These are phyloP conservation scores for Dothideomycetidae sp. DNA, from an alignment of 2,329 filamentous ascomycete species.

Conservation along the genomic window DNA sequence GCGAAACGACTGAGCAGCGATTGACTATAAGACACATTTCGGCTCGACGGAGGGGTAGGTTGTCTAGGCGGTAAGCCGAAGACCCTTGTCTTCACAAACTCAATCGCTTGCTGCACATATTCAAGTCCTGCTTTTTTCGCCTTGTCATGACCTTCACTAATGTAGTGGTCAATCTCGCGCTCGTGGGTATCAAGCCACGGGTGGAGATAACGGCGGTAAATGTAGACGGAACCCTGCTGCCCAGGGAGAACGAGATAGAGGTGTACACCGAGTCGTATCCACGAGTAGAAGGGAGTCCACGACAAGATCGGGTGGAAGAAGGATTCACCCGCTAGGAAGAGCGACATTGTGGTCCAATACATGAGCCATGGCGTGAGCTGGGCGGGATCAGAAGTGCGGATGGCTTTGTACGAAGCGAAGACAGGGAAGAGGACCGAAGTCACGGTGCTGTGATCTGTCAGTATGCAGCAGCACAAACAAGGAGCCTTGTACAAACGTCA, in stretches of 20 bases:
- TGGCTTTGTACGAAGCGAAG: constrained; percentile 95
- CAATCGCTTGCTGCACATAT: constrained; percentile 32
- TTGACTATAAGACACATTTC: constrained; percentile 55
- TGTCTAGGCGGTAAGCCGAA: constrained; percentile 59
- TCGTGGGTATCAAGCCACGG: constrained; percentile 84
- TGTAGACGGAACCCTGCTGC: constrained; percentile 75
- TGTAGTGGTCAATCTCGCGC: constrained; percentile 75
- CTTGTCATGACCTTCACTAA: constrained; percentile 64
- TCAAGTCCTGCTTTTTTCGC: constrained; percentile 62
- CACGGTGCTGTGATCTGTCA: constrained; percentile 48
- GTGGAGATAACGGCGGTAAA: constrained; percentile 76
- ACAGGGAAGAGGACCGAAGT: constrained; percentile 87
- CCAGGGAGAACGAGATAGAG: constrained; percentile 94
- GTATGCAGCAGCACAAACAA: constrained; percentile 14
- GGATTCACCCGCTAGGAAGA: constrained; percentile 67
- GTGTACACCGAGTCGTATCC: constrained; percentile 73
- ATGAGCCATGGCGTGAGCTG: constrained; percentile 95
- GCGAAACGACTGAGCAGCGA: constrained; percentile 73
- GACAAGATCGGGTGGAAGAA: constrained; percentile 76
- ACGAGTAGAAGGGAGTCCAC: constrained; percentile 91
- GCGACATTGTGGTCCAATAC: constrained; percentile 92
- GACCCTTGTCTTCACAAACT: constrained; percentile 55
- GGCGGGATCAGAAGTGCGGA: constrained; percentile 79
- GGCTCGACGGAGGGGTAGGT: constrained; percentile 30
- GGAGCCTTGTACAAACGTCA: constrained; percentile 48